Conservation (phyloP, 768 basidiomycete genomes). For the Boletus fagicola region DNA sequence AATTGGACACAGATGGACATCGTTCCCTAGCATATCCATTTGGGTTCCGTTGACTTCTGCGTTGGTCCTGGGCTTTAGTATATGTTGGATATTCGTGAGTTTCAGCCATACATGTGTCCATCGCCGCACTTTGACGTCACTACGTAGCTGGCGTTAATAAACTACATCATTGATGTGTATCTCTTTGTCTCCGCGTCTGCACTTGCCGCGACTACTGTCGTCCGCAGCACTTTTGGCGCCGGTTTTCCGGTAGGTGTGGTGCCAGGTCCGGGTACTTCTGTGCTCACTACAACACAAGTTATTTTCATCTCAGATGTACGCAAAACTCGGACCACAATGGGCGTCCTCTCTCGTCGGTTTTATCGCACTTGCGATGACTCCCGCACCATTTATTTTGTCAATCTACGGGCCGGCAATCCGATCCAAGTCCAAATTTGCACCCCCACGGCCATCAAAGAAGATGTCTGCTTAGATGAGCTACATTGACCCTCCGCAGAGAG, state of each 20-base stretch:
- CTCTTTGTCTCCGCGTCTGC: constrained; percentile 55
- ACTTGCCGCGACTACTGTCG: constrained; percentile 51
- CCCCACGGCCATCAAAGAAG: constrained; percentile 22
- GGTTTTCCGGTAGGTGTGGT: constrained; percentile 38
- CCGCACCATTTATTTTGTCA: constrained; percentile 48
- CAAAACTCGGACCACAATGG: constrained; percentile 49
- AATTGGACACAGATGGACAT: constrained; percentile 49
- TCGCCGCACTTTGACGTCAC: not conserved
- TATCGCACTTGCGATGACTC: constrained; percentile 49
- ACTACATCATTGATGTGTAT: constrained; percentile 64
- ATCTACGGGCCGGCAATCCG: constrained; percentile 46
- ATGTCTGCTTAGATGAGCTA: constrained; percentile 5
- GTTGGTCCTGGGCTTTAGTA: constrained; percentile 49
- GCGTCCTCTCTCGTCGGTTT: constrained; percentile 58
- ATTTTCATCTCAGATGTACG: constrained; percentile 57
- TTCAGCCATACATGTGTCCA: not conserved
- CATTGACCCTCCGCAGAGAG: not conserved
- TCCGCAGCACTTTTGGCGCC: constrained; percentile 53
- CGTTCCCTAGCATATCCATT: constrained; percentile 47
- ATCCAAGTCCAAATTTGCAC: constrained; percentile 43
- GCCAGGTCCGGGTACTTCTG: not conserved
- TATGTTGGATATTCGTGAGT: constrained; percentile 55
- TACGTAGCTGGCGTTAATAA: constrained; percentile 48
- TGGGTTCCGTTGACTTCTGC: constrained; percentile 56
- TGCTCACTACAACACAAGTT: constrained; percentile 30